These are phyloP conservation scores for Candida nitratophila DNA, from an alignment of 805 yeast species.

Conservation along the genomic window DNA sequence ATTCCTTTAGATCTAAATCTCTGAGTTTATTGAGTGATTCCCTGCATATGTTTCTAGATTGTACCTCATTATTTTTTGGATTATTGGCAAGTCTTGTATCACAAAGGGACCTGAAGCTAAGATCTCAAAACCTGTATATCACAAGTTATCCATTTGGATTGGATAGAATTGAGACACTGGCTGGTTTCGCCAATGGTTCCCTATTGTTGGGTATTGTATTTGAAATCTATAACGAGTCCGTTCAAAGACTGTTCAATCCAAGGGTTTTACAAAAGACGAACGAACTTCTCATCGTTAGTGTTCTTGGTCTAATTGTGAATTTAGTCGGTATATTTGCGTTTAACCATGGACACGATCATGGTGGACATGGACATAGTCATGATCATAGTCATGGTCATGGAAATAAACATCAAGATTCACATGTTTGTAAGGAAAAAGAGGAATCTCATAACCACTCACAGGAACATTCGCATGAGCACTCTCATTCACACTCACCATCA, in stretches of 20 bases:
- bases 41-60: constrained; percentile 93
- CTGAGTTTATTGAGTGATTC: constrained; percentile 89
- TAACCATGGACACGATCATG: constrained; percentile 67
- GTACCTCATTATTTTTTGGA: constrained; percentile 85
- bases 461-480: constrained; percentile 17
- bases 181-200: constrained; percentile 94
- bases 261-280: constrained; percentile 70
- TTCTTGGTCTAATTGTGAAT: constrained; percentile 80
- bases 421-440: no score
- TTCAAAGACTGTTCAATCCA: constrained; percentile 75
- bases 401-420: constrained; percentile 11
- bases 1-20: constrained; percentile 89
- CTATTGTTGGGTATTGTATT: constrained; percentile 81
- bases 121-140: background rate
- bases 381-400: constrained; percentile 17
- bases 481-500: constrained; percentile 7
- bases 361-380: constrained; percentile 36
- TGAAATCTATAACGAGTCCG: constrained; percentile 80
- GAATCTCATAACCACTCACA: constrained; percentile 23
- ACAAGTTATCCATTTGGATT: constrained; percentile 72
- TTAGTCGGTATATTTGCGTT: constrained; percentile 91
- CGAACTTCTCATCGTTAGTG: constrained; percentile 79
- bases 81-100: constrained; percentile 66
- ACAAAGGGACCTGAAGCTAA: constrained; percentile 12
- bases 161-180: constrained; percentile 77